Conservation (phyloP, 2,329 filamentous ascomycete genomes). For the Colletotrichum siamense region DNA sequence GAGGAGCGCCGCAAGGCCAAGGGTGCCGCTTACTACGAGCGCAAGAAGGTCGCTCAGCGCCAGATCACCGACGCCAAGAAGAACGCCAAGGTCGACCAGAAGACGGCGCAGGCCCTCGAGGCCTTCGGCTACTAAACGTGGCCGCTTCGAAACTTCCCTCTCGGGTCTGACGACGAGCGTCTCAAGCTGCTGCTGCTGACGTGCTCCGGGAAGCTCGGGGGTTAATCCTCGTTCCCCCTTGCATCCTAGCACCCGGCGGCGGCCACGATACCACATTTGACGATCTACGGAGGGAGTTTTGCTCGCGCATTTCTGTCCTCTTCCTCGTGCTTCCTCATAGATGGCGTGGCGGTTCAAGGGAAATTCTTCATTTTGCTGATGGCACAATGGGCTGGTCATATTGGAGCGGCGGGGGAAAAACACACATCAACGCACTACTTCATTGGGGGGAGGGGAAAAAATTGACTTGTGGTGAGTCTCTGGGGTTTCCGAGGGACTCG, state of each 20-base stretch:
- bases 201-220: background rate
- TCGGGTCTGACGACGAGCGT: background rate
- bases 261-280: background rate
- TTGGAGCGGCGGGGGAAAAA: constrained; percentile 1
- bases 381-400: constrained; percentile 43
- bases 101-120: constrained; percentile 88
- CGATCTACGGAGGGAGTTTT: constrained; percentile 16
- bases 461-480: background rate
- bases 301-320: constrained; percentile 40
- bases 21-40: constrained; percentile 98
- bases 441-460: constrained; percentile 7
- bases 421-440: constrained; percentile 8
- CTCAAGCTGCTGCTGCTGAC: background rate
- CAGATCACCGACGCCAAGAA: constrained; percentile 93
- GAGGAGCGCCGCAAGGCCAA: constrained; percentile 99
- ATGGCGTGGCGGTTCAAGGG: constrained; percentile 58
- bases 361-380: constrained; percentile 55
- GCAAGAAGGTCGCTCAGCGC: constrained; percentile 96
- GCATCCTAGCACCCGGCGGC: constrained; percentile 10
- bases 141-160: constrained; percentile 15
- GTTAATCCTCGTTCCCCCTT: constrained; percentile 19
- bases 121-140: constrained; percentile 83
- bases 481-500: background rate
- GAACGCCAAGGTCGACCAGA: constrained; percentile 84
- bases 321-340: constrained; percentile 56